These are phyloP conservation scores for Prunus persica DNA, from an alignment of 306 rosid species.

Conservation along the genomic window Prunus_persica_NCBIv2 NC_034011.1:27031501-27032000, in stretches of 20 bases:
- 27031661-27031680: conserved; percentile 49
- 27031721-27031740: conserved; percentile 33
- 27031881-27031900: neutral
- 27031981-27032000: neutral
- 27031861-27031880: neutral
- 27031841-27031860: no score
- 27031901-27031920: neutral
- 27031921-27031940: neutral
- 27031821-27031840: neutral
- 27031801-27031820: neutral
- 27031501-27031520: conserved; percentile 18
- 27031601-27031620: conserved; percentile 33
- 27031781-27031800: neutral
- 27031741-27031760: conserved; percentile 53
- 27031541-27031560: conserved; percentile 39
- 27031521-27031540: conserved; percentile 33
- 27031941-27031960: neutral
- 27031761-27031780: conserved; percentile 42
- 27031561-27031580: conserved; percentile 35
- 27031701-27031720: conserved; percentile 49
- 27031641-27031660: conserved; percentile 62
- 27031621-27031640: conserved; percentile 71
- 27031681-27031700: conserved; percentile 33
- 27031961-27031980: neutral
- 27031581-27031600: conserved; percentile 13